phyloP scores from a whole-genome alignment of 2,329 filamentous ascomycete species.

The Pezicula radicicola region DNA sequence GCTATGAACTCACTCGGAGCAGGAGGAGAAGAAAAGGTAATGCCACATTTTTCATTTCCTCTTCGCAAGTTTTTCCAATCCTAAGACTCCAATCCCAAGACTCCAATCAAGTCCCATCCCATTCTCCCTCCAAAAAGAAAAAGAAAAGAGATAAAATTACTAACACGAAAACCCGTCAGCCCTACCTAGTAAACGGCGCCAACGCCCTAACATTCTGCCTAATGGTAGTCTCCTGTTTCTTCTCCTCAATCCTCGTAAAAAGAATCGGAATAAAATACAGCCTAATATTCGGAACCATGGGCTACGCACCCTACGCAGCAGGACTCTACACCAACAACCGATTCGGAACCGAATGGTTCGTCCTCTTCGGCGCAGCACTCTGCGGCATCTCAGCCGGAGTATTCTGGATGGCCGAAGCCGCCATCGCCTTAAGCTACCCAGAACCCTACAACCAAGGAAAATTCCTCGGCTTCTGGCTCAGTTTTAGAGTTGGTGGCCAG shows the following conservation, averaged over 20 bases:
- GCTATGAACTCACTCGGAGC: slow-evolving; percentile 73
- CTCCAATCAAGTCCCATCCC: too few relatives aligned
- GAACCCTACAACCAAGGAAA: slow-evolving; percentile 66
- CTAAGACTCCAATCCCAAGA: too few relatives aligned
- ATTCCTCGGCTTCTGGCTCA: slow-evolving; percentile 67
- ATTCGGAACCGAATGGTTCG: slow-evolving; percentile 66
- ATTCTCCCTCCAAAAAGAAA: too few relatives aligned
- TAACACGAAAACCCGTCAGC: slow-evolving; percentile 27
- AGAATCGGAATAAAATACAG: slow-evolving; percentile 70
- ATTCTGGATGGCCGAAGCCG: slow-evolving; percentile 74
- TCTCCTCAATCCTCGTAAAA: slow-evolving; percentile 60
- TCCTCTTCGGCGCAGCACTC: slow-evolving; percentile 47
- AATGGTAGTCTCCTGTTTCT: slow-evolving; percentile 69
- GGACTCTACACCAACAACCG: slow-evolving; percentile 72
- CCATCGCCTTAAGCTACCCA: slow-evolving; percentile 69
- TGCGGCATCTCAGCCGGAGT: slow-evolving; percentile 51
- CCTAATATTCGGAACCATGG: slow-evolving; percentile 68
- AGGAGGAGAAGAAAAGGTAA: slow-evolving; percentile 54
- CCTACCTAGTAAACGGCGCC: slow-evolving; percentile 61
- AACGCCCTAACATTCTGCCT: slow-evolving; percentile 71
- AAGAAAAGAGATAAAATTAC: not conserved
- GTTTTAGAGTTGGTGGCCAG: slow-evolving; percentile 56
- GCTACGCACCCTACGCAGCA: slow-evolving; percentile 69
- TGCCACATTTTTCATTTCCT: too few relatives aligned
- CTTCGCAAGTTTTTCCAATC: too few relatives aligned